These are phyloP conservation scores for Uronychia setigera DNA, from an alignment of 73 alveolate genomes.

Conservation along the genomic window DNA sequence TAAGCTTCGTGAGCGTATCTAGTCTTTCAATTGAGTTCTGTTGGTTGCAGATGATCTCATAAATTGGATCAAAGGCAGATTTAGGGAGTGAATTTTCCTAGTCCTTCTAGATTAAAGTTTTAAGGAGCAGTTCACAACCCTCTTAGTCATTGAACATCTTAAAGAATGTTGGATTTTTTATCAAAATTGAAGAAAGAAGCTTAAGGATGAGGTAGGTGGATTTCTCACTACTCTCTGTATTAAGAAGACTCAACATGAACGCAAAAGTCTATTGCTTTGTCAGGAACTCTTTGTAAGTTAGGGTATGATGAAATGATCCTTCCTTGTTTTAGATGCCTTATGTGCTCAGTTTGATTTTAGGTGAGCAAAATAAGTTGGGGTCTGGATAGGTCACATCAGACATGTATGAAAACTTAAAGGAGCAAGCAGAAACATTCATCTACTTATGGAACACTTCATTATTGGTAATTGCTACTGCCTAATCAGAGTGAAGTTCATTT, in stretches of 20 bases:
- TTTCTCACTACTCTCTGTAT: not conserved
- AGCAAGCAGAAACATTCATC: not conserved
- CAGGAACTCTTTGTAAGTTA: not conserved
- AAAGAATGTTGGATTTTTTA: not conserved
- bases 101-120: not conserved
- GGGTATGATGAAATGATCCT: not conserved
- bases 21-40: not conserved
- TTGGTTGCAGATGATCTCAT: not conserved
- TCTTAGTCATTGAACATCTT: not conserved
- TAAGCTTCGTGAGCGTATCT: not conserved
- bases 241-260: not conserved
- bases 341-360: not conserved
- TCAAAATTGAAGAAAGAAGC: not conserved
- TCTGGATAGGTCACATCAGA: not conserved
- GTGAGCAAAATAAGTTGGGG: not conserved
- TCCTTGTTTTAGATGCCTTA: not conserved
- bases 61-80: not conserved
- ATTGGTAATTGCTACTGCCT: no score
- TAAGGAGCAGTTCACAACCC: not conserved
- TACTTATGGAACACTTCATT: no score
- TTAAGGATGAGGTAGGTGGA: not conserved
- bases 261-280: not conserved
- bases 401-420: not conserved
- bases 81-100: not conserved
- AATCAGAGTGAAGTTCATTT: no score